Percentiles rank a stretch among this genome's conserved stretches.
Evolutionary conservation across 768 basidiomycete genomes (phyloP).

Genomic region (Russula brevipes): DNA sequence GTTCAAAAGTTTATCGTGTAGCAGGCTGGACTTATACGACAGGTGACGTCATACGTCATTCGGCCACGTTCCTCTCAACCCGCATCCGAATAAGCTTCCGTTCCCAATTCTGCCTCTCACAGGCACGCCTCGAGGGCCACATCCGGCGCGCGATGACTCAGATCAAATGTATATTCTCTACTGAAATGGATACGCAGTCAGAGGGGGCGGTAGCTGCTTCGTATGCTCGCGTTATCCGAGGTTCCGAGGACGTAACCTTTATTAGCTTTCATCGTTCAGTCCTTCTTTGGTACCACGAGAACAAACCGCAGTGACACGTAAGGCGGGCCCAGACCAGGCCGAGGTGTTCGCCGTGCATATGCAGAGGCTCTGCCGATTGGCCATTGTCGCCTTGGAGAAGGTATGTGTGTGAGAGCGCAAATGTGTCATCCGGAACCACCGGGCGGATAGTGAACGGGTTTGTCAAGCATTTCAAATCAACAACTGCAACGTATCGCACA

Average conservation of each 20-base stretch:
- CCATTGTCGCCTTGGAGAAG: slow-evolving; percentile 71
- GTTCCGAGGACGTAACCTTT: slow-evolving; percentile 73
- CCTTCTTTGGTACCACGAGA: slow-evolving; percentile 36
- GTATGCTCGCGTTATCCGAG: slow-evolving; percentile 57
- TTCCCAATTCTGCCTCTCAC: slow-evolving; percentile 68
- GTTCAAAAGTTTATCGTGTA: neutral
- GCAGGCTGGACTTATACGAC: neutral
- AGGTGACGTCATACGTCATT: slow-evolving; percentile 7
- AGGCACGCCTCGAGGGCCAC: slow-evolving; percentile 48
- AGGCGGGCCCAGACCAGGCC: slow-evolving; percentile 73
- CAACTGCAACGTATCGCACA: too few species aligned
- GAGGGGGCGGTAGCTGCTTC: slow-evolving; percentile 53
- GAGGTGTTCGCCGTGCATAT: slow-evolving; percentile 58
- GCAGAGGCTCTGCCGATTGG: slow-evolving; percentile 53
- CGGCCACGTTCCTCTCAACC: slow-evolving; percentile 56
- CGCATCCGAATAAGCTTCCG: slow-evolving; percentile 50
- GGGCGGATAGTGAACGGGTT: slow-evolving; percentile 43
- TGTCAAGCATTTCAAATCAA: slow-evolving; percentile 1
- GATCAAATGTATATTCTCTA: slow-evolving; percentile 31
- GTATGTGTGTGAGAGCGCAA: slow-evolving; percentile 64
- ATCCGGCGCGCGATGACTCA: slow-evolving; percentile 35
- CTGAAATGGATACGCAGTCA: slow-evolving; percentile 54
- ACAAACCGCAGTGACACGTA: slow-evolving; percentile 75
- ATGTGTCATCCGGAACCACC: slow-evolving; percentile 49
- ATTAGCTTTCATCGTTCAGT: slow-evolving; percentile 39